Evolutionary conservation across 257 asterid genomes (phyloP).

Genomic region (Nicotiana attenuata): DNA sequence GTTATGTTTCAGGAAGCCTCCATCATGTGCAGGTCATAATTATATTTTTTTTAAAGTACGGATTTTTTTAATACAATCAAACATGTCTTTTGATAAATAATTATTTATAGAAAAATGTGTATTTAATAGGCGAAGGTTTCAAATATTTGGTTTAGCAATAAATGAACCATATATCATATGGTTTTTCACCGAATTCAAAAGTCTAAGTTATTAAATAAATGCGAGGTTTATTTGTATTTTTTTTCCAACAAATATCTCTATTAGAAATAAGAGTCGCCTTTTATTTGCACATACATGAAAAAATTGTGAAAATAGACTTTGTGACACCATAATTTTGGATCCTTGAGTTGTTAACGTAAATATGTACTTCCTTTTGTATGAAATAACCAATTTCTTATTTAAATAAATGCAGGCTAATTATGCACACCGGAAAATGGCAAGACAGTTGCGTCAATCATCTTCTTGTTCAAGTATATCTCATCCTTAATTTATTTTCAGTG

Average conservation of each 20-base stretch:
- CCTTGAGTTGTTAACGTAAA: neutral
- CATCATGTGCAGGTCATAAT: neutral
- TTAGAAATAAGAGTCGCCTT: neutral
- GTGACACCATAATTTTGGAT: neutral
- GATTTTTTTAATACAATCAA: neutral
- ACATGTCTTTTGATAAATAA: neutral
- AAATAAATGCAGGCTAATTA: neutral
- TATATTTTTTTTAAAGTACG: neutral
- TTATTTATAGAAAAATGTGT: neutral
- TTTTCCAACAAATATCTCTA: neutral
- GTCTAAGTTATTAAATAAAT: neutral
- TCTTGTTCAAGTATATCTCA: neutral
- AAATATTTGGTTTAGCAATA: neutral
- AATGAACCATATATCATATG: neutral
- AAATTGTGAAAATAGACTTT: neutral
- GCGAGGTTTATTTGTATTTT: neutral
- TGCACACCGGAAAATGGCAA: neutral
- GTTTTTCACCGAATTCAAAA: neutral
- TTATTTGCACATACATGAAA: neutral
- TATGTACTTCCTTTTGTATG: neutral
- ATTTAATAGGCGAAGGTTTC: neutral
- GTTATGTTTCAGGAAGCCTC: neutral
- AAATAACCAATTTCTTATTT: neutral
- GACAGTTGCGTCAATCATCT: neutral
- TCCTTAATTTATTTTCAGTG: neutral